Percentiles rank a stretch among this genome's conserved stretches.
phyloP scores from a whole-genome alignment of 768 basidiomycete species.

The Leccinum disarticulatum region DNA sequence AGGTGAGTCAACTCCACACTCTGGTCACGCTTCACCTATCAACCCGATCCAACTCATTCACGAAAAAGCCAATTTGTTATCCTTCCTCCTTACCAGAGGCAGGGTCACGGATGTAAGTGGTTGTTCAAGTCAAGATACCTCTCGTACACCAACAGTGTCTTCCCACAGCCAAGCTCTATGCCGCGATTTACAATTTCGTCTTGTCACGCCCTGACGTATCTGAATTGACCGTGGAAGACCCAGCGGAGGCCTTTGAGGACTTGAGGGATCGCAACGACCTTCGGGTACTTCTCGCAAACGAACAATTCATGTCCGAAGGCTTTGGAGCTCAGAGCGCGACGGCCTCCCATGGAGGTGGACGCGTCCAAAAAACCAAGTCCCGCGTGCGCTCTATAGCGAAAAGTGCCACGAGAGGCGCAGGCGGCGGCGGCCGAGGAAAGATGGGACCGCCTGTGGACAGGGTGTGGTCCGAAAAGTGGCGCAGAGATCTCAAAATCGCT shows the following conservation, averaged over 20 bases:
- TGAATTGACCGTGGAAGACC: slow-evolving; percentile 97
- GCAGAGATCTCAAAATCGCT: slow-evolving; percentile 85
- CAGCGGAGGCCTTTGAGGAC: slow-evolving; percentile 97
- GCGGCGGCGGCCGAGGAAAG: slow-evolving; percentile 44
- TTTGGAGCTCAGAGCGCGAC: slow-evolving; percentile 43
- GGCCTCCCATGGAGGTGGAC: slow-evolving; percentile 50
- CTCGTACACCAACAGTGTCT: background rate
- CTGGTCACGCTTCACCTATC: background rate
- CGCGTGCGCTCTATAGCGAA: slow-evolving; percentile 31
- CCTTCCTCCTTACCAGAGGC: slow-evolving; percentile 83
- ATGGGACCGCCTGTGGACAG: slow-evolving; percentile 79
- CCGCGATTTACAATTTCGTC: slow-evolving; percentile 77
- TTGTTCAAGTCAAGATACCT: background rate
- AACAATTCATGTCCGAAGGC: slow-evolving; percentile 69
- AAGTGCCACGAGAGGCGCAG: slow-evolving; percentile 23
- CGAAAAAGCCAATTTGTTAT: slow-evolving; percentile 88
- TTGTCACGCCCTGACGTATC: slow-evolving; percentile 65
- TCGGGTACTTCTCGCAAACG: slow-evolving; percentile 64
- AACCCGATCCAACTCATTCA: background rate
- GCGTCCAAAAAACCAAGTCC: slow-evolving; percentile 39
- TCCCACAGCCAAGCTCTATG: slow-evolving; percentile 77
- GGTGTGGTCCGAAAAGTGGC: slow-evolving; percentile 76
- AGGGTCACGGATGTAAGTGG: slow-evolving; percentile 85
- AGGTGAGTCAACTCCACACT: slow-evolving; percentile 50
- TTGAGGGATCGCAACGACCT: slow-evolving; percentile 92